Percentiles rank a stretch among this genome's conserved stretches.
Conservation (phyloP, 208 protist species). For the Crithidia fasciculata region DNA sequence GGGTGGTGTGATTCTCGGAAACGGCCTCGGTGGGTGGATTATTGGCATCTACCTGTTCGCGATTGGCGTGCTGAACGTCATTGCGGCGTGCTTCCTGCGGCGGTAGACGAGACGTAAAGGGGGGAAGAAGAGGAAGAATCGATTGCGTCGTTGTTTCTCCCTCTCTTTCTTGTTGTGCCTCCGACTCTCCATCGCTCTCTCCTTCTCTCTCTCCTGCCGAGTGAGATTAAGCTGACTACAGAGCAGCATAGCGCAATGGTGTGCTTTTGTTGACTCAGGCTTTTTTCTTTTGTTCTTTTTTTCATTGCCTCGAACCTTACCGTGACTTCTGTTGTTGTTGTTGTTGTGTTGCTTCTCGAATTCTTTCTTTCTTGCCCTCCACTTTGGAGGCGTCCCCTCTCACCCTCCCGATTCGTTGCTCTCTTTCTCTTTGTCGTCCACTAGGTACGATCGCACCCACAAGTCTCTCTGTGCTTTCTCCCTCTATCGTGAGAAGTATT, state of each 20-base stretch:
- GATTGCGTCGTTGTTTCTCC: not conserved
- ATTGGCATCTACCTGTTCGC: constrained; percentile 66
- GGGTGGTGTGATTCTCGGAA: constrained; percentile 64
- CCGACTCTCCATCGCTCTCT: not conserved
- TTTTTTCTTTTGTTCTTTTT: not conserved
- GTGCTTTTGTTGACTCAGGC: not conserved
- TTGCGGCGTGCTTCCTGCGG: constrained; percentile 32
- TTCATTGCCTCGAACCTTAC: not conserved
- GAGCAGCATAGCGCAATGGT: not conserved
- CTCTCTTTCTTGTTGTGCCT: constrained; percentile 19
- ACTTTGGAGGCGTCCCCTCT: not conserved
- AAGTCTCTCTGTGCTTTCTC: not conserved
- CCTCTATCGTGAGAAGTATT: too few relatives aligned
- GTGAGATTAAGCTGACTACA: not conserved
- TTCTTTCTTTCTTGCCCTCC: not conserved
- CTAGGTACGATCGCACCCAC: not conserved
- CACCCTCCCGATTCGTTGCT: not conserved
- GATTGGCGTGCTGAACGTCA: constrained; percentile 58
- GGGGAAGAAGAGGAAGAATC: too few relatives aligned
- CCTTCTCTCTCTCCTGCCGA: too few relatives aligned
- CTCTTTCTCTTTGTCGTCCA: not conserved
- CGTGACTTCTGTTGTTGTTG: not conserved
- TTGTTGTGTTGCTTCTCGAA: too few relatives aligned
- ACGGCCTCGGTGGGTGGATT: constrained; percentile 55
- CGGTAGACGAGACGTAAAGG: not conserved